phyloP scores from a whole-genome alignment of 352 stramenopile genomes.

The Globisporangium apiculatum region DNA sequence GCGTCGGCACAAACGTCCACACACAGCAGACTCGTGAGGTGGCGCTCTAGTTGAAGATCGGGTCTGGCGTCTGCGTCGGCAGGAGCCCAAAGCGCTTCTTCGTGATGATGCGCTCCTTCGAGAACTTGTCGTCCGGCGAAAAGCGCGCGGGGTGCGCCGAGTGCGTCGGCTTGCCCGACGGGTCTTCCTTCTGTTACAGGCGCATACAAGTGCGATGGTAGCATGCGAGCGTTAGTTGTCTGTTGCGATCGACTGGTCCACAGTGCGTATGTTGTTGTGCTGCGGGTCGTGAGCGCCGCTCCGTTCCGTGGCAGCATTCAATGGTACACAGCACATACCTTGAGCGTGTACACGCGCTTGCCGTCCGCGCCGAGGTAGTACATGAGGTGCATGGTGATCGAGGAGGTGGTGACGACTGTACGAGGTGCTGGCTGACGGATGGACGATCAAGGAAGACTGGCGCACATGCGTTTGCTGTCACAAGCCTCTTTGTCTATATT shows the following conservation, averaged over 20 bases:
- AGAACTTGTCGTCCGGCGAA: conserved; percentile 99
- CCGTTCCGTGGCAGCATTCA: too few relatives aligned
- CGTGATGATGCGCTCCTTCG: conserved; percentile 94
- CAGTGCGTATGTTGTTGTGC: too few relatives aligned
- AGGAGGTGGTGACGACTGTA: background rate
- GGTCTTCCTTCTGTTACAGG: conserved; percentile 88
- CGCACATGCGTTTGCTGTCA: too few relatives aligned
- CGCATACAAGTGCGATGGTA: background rate
- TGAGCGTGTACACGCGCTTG: conserved; percentile 99
- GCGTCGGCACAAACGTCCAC: background rate
- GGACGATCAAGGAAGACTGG: too few relatives aligned
- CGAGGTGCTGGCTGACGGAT: background rate
- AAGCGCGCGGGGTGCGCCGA: conserved; percentile 97
- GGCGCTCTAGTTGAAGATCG: conserved; percentile 69
- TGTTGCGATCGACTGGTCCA: background rate
- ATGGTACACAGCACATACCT: conserved; percentile 54
- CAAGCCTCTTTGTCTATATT: too few relatives aligned
- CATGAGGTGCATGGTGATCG: conserved; percentile 97
- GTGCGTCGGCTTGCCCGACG: conserved; percentile 90
- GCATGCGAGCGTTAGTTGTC: background rate
- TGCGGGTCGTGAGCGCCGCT: too few relatives aligned
- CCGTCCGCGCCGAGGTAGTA: conserved; percentile 95
- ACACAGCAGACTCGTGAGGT: too few relatives aligned
- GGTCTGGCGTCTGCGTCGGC: conserved; percentile 90
- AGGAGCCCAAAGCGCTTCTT: conserved; percentile 99